Base-by-base conservation (phyloP, 768 basidiomycete genomes). In the Podaxis mareebaensis region DNA sequence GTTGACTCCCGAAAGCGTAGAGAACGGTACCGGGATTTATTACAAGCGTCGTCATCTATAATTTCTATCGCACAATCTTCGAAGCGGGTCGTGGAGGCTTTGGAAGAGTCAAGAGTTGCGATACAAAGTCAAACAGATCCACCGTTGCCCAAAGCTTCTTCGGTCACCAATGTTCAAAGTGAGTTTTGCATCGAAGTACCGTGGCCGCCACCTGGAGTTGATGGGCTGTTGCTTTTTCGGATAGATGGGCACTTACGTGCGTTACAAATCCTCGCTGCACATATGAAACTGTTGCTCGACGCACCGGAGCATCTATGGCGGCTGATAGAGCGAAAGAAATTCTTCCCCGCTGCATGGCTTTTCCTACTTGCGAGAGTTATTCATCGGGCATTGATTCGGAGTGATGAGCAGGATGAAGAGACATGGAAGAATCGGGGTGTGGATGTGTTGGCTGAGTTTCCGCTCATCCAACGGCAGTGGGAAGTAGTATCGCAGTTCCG, bases 221-320 rank as follows among this genome's bases (percentile, higher is more conserved):
- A 57, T 56, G 26, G 20, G 20, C 15, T 26, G 49, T 30, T 33
- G 15, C 48, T 61, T 49, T 36, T 33, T 61, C 20, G 17, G 54
- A 11, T 68, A 91, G 92, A 93, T 70, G 74, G 81, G 28, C 88
- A 92, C 68, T 72, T 95, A 28, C 84, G 83, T 61, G 78, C 83
- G 12, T 69, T 95, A 46, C 93, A 93, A 67, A 75, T 86, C 7
- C 82, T 95, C 17, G 90, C 95, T 28, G 93, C 93, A 0, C 93
- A 96, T 70, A 81, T 97, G 69, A 96, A 96, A 73, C 76, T 97
- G n/a, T 81, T 97, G 17, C 77, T 97, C 5, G 95, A 97, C 74
- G 89, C 93, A 8, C 94, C 95, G 6, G 95, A 97, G 73, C 89
- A 95, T 74, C 75, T 97, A 22, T 97, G 95, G 91, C 83, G 91